Conservation (phyloP, 371 early-diverging fungal species). For the Lichtheimia hyalospora region DNA sequence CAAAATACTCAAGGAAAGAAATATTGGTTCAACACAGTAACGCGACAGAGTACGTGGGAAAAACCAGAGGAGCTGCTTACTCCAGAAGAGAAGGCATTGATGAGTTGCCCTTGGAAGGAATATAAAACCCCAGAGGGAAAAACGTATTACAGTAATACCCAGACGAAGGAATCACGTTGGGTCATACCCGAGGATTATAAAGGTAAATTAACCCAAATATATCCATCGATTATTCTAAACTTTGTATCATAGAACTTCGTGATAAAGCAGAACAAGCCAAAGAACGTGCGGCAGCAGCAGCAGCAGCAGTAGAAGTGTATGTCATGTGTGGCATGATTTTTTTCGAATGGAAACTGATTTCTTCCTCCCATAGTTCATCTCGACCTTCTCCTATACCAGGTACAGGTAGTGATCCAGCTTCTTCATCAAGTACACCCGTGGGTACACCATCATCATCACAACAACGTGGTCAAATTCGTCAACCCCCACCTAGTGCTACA, state of each 20-base stretch:
- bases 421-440: too few species aligned
- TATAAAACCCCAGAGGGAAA: constrained; percentile 81
- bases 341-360: too few species aligned
- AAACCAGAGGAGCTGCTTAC: constrained; percentile 92
- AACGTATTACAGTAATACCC: constrained; percentile 86
- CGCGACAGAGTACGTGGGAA: constrained; percentile 89
- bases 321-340: too few species aligned
- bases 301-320: constrained; percentile 1
- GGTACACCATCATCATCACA: constrained; percentile 2
- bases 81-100: constrained; percentile 75
- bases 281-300: constrained; percentile 26
- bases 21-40: constrained; percentile 84
- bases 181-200: constrained; percentile 79
- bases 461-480: constrained; percentile 8
- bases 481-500: constrained; percentile 21
- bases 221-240: not conserved
- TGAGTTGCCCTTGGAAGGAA: constrained; percentile 83
- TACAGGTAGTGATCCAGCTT: too few species aligned
- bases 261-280: constrained; percentile 43
- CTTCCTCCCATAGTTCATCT: too few species aligned
- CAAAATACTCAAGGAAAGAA: constrained; percentile 77
- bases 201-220: constrained; percentile 26
- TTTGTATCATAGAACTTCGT: constrained; percentile 23
- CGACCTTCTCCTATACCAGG: too few species aligned
- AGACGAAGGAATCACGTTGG: constrained; percentile 87